A percentile compares a stretch with the other conserved stretches of the same genome.
Evolutionary conservation across 768 basidiomycete genomes (phyloP).

Genomic region (Pulveroboletus frians): DNA sequence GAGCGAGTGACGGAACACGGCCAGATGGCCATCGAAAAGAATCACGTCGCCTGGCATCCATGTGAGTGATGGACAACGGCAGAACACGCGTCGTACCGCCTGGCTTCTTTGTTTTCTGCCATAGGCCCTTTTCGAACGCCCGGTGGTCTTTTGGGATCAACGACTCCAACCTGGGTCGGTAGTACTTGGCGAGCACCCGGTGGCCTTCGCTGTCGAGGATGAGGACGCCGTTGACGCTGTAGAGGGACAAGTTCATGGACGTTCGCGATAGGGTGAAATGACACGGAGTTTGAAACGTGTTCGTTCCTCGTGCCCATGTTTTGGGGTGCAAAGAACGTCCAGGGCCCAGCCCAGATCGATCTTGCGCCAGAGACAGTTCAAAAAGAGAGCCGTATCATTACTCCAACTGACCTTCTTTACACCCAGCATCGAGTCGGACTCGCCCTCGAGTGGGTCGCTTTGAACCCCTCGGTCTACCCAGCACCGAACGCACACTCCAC

Average conservation of each 20-base stretch:
- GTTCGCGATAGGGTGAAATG: background rate
- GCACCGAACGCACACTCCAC: no score
- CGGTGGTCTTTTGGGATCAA: constrained; percentile 81
- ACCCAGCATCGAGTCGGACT: constrained; percentile 37
- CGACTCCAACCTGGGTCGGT: constrained; percentile 53
- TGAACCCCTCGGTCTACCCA: no score
- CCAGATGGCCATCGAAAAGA: constrained; percentile 83
- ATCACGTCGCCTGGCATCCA: constrained; percentile 77
- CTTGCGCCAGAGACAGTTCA: constrained; percentile 9
- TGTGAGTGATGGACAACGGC: background rate
- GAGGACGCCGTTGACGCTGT: constrained; percentile 81
- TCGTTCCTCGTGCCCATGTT: no score
- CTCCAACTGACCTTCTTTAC: constrained; percentile 43
- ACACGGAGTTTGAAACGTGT: constrained; percentile 25
- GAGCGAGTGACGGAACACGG: constrained; percentile 89
- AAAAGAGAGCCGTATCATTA: constrained; percentile 9
- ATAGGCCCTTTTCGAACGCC: constrained; percentile 91
- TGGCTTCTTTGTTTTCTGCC: constrained; percentile 92
- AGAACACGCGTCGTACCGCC: constrained; percentile 54
- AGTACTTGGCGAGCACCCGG: constrained; percentile 95
- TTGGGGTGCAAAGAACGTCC: constrained; percentile 12
- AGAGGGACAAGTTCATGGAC: constrained; percentile 73
- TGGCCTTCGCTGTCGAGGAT: constrained; percentile 95
- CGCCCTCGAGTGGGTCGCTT: no score
- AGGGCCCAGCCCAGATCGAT: constrained; percentile 12